Base-by-base conservation (phyloP, 2,329 filamentous ascomycete species). In the Hypoxylon sp. region DNA sequence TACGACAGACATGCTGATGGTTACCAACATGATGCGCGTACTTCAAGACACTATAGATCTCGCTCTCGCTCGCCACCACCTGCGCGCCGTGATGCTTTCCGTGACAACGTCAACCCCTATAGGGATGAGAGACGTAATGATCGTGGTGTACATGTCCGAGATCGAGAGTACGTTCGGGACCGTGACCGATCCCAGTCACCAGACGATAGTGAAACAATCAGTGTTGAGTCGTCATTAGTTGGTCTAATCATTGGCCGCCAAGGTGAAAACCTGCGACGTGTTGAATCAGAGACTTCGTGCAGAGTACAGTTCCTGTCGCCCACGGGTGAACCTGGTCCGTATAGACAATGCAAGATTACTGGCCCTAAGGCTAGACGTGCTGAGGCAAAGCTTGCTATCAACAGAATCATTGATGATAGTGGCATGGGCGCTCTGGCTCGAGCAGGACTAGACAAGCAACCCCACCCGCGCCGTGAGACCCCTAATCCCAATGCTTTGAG, bases 181-280 rank as follows among this genome's bases (percentile, higher is more conserved):
- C 88, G 90, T 77, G 91, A 93, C 53, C 88, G 93, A 66, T 95
- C 93, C 14, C 91, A 90, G 77, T 94, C 92, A 49, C 90, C 90
- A 40, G 92, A 94, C 72, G 92, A 91, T 75, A 88, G 88, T 25
- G 94, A 97, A 82, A 92, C 91, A 25, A 94, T 97, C 73, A 88
- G 92, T 75, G 94, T 97, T 76, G 94, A 97, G 78, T 94, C 93
- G 22, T 92, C 90, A 75, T 86, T 97, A 53, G 94, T 97, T 57
- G 94, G 94, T 46, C 85, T 97, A 35, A 97, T 97, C 76, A 97
- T 97, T 77, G 94, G 94, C 59, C 90, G 94, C 67, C 92, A 95
- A 77, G 94, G 94, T 73, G 95, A 97, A 82, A 97, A 97, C 74
- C 84, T 97, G 48, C 87, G 93, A 73, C 90, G 93, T 65, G 93